These are phyloP conservation scores for Phytopythium vexans DNA, from an alignment of 352 stramenopile genomes.

Conservation along the genomic window DNA sequence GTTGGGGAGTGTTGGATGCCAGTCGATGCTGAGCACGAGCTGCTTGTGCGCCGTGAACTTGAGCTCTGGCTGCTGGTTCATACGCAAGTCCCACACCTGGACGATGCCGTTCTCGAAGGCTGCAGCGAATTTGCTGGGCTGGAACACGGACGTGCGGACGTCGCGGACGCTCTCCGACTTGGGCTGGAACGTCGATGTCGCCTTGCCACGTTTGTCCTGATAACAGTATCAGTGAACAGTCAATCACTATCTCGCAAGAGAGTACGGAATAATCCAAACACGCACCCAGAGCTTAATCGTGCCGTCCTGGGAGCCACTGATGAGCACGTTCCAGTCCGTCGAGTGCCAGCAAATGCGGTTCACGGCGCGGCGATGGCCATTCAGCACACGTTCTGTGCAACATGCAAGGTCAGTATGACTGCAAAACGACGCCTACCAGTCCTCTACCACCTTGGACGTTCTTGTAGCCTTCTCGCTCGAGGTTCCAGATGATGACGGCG, in stretches of 20 bases:
- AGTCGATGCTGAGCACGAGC: slow-evolving; percentile 80
- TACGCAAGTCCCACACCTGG: slow-evolving; percentile 86
- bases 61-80: slow-evolving; percentile 74
- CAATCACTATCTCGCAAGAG: neutral
- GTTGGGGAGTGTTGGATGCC: slow-evolving; percentile 66
- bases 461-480: slow-evolving; percentile 86
- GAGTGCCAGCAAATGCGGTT: slow-evolving; percentile 90
- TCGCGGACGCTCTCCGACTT: slow-evolving; percentile 87
- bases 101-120: slow-evolving; percentile 87
- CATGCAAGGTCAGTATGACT: neutral
- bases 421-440: neutral
- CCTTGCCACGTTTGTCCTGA: slow-evolving; percentile 74
- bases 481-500: slow-evolving; percentile 84
- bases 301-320: slow-evolving; percentile 85
- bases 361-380: slow-evolving; percentile 75
- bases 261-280: neutral
- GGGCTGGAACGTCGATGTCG: slow-evolving; percentile 73
- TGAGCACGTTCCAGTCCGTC: slow-evolving; percentile 71
- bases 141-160: slow-evolving; percentile 71
- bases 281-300: slow-evolving; percentile 86
- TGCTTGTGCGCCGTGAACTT: slow-evolving; percentile 88
- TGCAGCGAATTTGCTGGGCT: slow-evolving; percentile 74
- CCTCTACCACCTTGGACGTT: slow-evolving; percentile 66
- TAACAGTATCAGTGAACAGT: slow-evolving; percentile 1
- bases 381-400: slow-evolving; percentile 67